These are phyloP conservation scores for Malus domestica DNA, from an alignment of 306 rosid genomes.

Conservation along the genomic window DNA sequence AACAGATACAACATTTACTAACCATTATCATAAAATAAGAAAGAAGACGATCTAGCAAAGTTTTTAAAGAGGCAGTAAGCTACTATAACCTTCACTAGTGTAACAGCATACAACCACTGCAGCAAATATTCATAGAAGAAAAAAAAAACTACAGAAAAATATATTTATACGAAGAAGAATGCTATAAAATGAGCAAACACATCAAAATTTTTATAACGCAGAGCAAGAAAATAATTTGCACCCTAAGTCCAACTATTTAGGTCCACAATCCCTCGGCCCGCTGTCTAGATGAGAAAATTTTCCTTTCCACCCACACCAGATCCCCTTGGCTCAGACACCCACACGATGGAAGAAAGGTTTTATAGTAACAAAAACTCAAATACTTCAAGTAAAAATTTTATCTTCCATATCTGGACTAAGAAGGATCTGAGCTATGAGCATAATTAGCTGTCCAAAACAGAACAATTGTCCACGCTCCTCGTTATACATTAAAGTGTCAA, in stretches of 20 bases:
- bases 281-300: no score
- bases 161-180: no score
- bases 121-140: no score
- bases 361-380: neutral
- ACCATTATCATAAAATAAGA: neutral
- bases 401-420: neutral
- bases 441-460: neutral
- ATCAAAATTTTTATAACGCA: neutral
- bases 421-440: neutral
- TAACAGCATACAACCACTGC: neutral
- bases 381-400: neutral
- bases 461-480: neutral
- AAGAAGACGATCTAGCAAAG: neutral
- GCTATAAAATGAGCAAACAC: neutral
- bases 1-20: slow-evolving; percentile 1
- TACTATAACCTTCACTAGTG: neutral
- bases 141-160: no score
- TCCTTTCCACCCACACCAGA: no score
- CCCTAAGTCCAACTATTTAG: neutral
- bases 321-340: no score
- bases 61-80: neutral
- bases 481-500: neutral
- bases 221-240: neutral
- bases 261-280: no score
- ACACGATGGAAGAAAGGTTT: no score